phyloP scores from a whole-genome alignment of 2,329 filamentous ascomycete species.

The Aspergillus brunneoviolaceus region DNA sequence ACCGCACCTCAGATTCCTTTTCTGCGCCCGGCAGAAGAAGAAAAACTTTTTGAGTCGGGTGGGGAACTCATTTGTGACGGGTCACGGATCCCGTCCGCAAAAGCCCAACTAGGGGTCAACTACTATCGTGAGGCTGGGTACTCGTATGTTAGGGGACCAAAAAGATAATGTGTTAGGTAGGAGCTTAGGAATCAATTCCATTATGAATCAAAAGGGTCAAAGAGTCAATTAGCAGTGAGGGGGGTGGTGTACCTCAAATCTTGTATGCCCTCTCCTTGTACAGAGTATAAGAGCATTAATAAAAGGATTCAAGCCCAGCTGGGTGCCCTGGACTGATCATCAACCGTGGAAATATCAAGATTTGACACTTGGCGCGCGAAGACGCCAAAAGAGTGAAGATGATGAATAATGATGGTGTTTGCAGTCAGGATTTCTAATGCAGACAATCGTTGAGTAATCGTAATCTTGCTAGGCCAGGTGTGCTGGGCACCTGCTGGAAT shows the following conservation, averaged over 20 bases:
- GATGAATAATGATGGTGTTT: conserved; percentile 4
- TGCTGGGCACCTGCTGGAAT: conserved; percentile 11
- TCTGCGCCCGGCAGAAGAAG: not conserved
- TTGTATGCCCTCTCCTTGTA: not conserved
- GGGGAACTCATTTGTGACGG: not conserved
- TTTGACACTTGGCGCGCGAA: not conserved
- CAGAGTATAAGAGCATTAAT: not conserved
- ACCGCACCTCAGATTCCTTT: not conserved
- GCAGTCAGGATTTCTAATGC: not conserved
- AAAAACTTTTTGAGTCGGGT: too few relatives aligned
- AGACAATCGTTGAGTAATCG: conserved; percentile 2
- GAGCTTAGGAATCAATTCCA: not conserved
- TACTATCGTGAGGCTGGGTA: not conserved
- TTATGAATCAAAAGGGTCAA: not conserved
- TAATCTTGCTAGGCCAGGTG: not conserved
- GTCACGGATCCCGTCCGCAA: not conserved
- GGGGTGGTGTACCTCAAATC: not conserved
- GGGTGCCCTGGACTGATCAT: not conserved
- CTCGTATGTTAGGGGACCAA: not conserved
- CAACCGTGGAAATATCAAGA: not conserved
- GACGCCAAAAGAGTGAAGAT: not conserved
- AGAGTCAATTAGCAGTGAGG: not conserved
- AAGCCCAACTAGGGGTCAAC: not conserved
- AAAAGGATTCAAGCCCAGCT: not conserved
- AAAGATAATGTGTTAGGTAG: too few relatives aligned